A percentile compares a stretch with the other conserved stretches of the same genome.
These are phyloP conservation scores for Boletus coccyginus DNA, from an alignment of 768 basidiomycete genomes.

Conservation along the genomic window DNA sequence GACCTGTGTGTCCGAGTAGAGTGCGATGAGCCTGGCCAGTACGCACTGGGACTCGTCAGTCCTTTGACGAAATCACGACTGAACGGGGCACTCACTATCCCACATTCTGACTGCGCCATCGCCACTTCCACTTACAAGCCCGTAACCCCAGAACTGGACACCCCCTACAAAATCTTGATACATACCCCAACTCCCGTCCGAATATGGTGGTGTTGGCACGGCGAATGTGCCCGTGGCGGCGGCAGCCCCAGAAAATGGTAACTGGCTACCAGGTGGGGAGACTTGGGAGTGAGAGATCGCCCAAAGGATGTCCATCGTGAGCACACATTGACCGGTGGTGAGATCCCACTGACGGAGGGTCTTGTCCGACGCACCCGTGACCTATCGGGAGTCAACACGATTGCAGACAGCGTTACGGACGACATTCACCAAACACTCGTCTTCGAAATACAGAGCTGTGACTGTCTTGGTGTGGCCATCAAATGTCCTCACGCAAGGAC, in stretches of 20 bases:
- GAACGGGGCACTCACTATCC: constrained; percentile 72
- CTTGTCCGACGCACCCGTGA: constrained; percentile 97
- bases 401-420: neutral
- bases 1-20: constrained; percentile 86
- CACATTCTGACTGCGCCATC: constrained; percentile 99
- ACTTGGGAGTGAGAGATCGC: constrained; percentile 88
- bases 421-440: constrained; percentile 76
- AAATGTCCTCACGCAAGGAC: constrained; percentile 62
- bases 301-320: constrained; percentile 99
- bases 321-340: constrained; percentile 93
- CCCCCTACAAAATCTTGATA: constrained; percentile 98
- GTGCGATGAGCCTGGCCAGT: constrained; percentile 97
- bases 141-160: constrained; percentile 98
- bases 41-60: constrained; percentile 62
- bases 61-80: neutral
- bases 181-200: constrained; percentile 91
- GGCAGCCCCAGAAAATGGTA: constrained; percentile 51
- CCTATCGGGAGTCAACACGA: constrained; percentile 46
- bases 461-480: constrained; percentile 94
- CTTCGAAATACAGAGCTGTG: constrained; percentile 93
- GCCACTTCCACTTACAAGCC: constrained; percentile 93
- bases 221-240: constrained; percentile 66
- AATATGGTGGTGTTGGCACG: constrained; percentile 81
- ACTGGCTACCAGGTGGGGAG: constrained; percentile 36
- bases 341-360: constrained; percentile 99